These are phyloP conservation scores for Colletotrichum australisinense DNA, from an alignment of 2,329 filamentous ascomycete species.

Conservation along the genomic window DNA sequence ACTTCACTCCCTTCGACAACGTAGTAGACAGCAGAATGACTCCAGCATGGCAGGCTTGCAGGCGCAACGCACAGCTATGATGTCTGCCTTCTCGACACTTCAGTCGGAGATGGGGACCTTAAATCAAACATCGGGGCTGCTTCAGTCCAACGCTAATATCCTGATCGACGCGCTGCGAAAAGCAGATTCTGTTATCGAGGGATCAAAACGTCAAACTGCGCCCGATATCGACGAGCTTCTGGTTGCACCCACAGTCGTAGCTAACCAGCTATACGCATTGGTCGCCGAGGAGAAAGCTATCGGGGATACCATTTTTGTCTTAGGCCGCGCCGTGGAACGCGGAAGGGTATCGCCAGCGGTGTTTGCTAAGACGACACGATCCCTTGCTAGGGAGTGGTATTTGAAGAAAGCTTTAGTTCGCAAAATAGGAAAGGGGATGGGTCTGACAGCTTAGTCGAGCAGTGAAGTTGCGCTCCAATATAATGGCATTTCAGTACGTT, in stretches of 20 bases:
- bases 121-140: conserved; percentile 74
- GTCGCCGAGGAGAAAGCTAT: conserved; percentile 90
- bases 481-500: neutral
- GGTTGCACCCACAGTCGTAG: conserved; percentile 93
- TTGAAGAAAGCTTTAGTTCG: conserved; percentile 83
- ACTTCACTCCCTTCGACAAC: conserved; percentile 75
- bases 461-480: neutral
- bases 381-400: conserved; percentile 82
- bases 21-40: conserved; percentile 77
- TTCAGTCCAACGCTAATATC: conserved; percentile 82
- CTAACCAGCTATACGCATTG: conserved; percentile 89
- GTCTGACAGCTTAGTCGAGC: conserved; percentile 53
- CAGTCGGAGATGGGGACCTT: conserved; percentile 80
- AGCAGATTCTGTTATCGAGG: conserved; percentile 82
- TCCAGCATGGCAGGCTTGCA: conserved; percentile 80
- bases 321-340: conserved; percentile 79
- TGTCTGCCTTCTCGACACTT: conserved; percentile 74
- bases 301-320: conserved; percentile 86
- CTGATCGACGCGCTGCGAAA: conserved; percentile 81
- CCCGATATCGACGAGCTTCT: conserved; percentile 91
- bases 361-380: conserved; percentile 82
- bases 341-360: conserved; percentile 78
- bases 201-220: conserved; percentile 74
- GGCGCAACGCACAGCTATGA: conserved; percentile 83
- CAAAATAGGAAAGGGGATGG: conserved; percentile 84